phyloP scores from a whole-genome alignment of 2,329 filamentous ascomycete genomes.

The Mycosphaerella sp. region DNA sequence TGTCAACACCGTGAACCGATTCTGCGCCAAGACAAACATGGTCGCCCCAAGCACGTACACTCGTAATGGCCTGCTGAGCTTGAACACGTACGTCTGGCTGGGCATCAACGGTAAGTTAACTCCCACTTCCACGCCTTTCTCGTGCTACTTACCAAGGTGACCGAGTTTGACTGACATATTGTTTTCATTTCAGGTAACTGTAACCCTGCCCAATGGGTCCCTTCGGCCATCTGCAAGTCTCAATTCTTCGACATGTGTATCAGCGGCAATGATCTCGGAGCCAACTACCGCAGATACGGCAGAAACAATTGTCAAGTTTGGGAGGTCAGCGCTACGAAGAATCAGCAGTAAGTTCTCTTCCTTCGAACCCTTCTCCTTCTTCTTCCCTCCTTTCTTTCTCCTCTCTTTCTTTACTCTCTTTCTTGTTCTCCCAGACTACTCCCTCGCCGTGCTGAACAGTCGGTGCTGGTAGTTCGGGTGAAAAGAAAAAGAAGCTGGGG shows the following conservation, averaged over 20 bases:
- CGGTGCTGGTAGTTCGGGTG: not conserved
- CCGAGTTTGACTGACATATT: not conserved
- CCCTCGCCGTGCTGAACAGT: not conserved
- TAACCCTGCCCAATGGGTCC: slow-evolving; percentile 10
- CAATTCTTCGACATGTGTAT: slow-evolving; percentile 10
- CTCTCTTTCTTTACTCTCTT: not conserved
- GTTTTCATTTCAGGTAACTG: not conserved
- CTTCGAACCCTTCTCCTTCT: no score
- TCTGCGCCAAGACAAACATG: slow-evolving; percentile 11
- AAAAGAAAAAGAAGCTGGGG: not conserved
- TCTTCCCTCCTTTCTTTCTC: not conserved
- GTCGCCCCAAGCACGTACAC: slow-evolving; percentile 4
- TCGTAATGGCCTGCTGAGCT: not conserved
- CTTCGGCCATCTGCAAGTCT: not conserved
- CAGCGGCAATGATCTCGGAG: not conserved
- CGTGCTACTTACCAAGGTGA: no score
- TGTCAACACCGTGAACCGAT: slow-evolving; percentile 4
- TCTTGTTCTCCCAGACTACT: not conserved
- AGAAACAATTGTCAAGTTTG: slow-evolving; percentile 6
- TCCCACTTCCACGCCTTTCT: no score
- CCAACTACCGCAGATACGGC: not conserved
- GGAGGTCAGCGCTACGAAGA: slow-evolving; percentile 4
- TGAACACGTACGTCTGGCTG: not conserved
- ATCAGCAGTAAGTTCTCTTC: not conserved
- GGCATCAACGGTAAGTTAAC: not conserved